Base-by-base conservation (phyloP, 805 yeast genomes). In the Vanderwaltozyma yarrowii region DNA sequence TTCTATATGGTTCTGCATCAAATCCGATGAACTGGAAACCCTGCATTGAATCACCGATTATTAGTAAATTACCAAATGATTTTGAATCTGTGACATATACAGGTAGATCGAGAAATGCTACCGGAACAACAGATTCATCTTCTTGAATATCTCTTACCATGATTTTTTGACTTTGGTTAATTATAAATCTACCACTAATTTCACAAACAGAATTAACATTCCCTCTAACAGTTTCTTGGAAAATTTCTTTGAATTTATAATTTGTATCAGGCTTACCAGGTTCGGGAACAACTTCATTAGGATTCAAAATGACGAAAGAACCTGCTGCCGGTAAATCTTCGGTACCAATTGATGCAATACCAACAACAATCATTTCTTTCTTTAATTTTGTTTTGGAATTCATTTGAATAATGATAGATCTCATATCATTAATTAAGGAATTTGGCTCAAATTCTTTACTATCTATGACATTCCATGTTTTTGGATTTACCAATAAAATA, bases 1-100 rank as follows among this genome's bases (percentile, higher is more conserved):
- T 77, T 45, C 96, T 66, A 56, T 84, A 88, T 1, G 99, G 99
- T 51, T 89, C 96, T 2, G 94, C 89, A 57, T 87, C 95, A 61
- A 87, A 88, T 1, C 96, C 96, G 21, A 79, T 77, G 40, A 92
- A 67, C 66, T 87, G 77, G 4, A 85, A 67, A 4, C 64, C 65
- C 48, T 83, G 80, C 60, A 77, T 68, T 0, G 84, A 66, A 58
- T 92, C 98, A 15, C 94, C 94, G 14, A 87, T 60, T 2, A 87
- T 50, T n/a, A 89, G 56, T 50, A 89, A 62, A 56, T 88, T 85
- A 29, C 94, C 88, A 55, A 86, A 76, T 45, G 87, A 70, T 60
- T 88, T 88, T 13, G 85, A 71, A 46, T 84, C 94, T 6, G 81
- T 69, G 2, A 85, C 76, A 56, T 75, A 85, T 0, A 87, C 74